Base-by-base conservation (phyloP, 2,329 filamentous ascomycete species). In the Alternaria viburni region DNA sequence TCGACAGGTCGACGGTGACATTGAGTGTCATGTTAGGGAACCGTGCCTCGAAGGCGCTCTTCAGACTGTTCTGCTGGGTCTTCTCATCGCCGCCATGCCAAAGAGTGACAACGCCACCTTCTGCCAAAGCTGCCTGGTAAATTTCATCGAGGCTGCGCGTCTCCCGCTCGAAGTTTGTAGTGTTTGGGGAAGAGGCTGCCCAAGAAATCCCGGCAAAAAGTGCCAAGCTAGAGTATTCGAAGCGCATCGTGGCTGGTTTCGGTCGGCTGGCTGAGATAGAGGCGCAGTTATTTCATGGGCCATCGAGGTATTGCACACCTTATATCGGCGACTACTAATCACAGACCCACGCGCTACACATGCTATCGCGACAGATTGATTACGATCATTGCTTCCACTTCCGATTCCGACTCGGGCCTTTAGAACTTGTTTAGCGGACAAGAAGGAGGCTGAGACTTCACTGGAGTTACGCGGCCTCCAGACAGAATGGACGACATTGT, bases 1-100 rank as follows among this genome's bases (percentile, higher is more conserved):
- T 88, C 62, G 85, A 86, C 0, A 87, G 70, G 61, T 87, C 85
- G 46, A 87, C 84, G 0, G 86, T 87, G 36, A 86, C 54, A 66
- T 87, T 86, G 15, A 87, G 80, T 5, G 80, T 83, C 61, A 87
- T 82, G 9, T 81, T 81, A 0, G 85, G 85, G 66, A 86, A 87
- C 0, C 77, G 75, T 1, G 70, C 64, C 65, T 85, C 83, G 63
- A 86, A 87, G 1, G 78, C 78, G 4, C 72, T 44, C 67, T 83
- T 85, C 13, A 85, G 62, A 1, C 11, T 26, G 57, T 82, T 69
- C 32, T 81, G 80, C 54, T 83, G 81, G 45, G 68, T 71, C 26
- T 66, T 66, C 60, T 85, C 83, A 36, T 85, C 84, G n/a, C 84
- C 85, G 3, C 84, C 84, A 44, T 83, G 83, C 82, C 82, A 85